Base-by-base conservation (phyloP, 176 grass and related monocot genomes). In the Metroxylon sagu region DNA sequence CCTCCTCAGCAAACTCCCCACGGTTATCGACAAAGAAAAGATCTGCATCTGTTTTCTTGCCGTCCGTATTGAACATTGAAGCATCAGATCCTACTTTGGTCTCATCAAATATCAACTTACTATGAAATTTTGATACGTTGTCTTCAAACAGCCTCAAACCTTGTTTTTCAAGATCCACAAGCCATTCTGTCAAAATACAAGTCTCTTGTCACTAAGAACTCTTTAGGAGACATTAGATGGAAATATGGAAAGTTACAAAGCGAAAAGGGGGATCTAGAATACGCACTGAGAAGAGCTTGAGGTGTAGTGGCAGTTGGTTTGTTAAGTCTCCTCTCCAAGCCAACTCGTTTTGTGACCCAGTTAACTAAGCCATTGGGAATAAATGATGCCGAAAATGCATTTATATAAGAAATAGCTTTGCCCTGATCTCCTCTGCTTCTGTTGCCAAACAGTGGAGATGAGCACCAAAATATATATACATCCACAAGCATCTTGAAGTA, bases 281-380 rank as follows among this genome's bases (percentile, higher is more conserved):
- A 83, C 93, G 75, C 79, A 98, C 93, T 83, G 26, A 98, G 79
- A 81, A 92, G 74, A 78, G 79, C 76, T 78, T 89, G 88, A 70
- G 93, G 93, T 18, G 88, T 85, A 39, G 73, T 49, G 18, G 84
- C 64, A 74, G 64, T 68, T 50, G 93, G 93, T 81, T 76, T 88
- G 64, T 81, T 69, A 49, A 83, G 56, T 60, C 77, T 79, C 31
- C 77, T 81, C 31, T 74, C 52, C 10, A 56, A 69, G 26, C 77
- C 64, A 77, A 75, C 72, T 74, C 65, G 82, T 76, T n/a, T 4
- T 51, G 59, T 65, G 35, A 75, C 76, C 82, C 94, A 98, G 49
- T 83, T 89, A 60, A 75, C 68, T 14, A 98, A 70, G 64, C 68
- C 82, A 76, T 28, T 78, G 15, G 94, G 84, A 70, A 85, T 76